Conservation (phyloP, 1,284 basidiomycete genomes). For the Sporisorium iseilematis-ciliati region DNA sequence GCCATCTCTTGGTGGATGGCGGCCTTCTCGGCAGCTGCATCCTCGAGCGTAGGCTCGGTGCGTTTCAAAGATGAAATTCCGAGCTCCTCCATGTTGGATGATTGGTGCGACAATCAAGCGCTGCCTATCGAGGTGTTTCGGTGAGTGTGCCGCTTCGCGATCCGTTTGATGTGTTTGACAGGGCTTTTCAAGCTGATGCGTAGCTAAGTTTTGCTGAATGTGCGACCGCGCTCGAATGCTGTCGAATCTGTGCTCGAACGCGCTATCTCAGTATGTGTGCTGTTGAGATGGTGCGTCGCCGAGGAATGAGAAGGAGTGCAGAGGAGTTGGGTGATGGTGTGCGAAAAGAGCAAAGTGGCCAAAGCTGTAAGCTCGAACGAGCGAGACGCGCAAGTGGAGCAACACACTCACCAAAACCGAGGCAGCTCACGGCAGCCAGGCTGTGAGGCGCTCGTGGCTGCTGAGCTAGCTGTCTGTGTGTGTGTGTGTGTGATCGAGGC, state of each 20-base stretch:
- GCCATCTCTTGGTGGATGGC: constrained; percentile 59
- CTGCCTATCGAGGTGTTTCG: neutral
- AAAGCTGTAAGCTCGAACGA: constrained; percentile 18
- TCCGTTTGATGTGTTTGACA: neutral
- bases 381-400: constrained; percentile 52
- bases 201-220: neutral
- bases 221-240: neutral
- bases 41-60: constrained; percentile 59
- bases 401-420: constrained; percentile 21
- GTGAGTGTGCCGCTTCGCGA: neutral
- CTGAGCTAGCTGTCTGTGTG: too few species aligned
- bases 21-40: constrained; percentile 61
- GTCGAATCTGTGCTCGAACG: neutral
- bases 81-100: constrained; percentile 63
- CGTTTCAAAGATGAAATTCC: constrained; percentile 58
- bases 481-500: constrained; percentile 44
- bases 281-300: neutral
- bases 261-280: neutral
- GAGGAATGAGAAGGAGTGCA: neutral
- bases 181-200: neutral
- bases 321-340: neutral
- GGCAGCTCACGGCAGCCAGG: neutral
- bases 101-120: neutral
- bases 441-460: neutral
- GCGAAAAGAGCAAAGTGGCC: constrained; percentile 15